Evolutionary conservation across 2,329 filamentous ascomycete genomes (phyloP), one percentile per base, ranked within the genome.

Genomic region (Monilinia laxa): DNA sequence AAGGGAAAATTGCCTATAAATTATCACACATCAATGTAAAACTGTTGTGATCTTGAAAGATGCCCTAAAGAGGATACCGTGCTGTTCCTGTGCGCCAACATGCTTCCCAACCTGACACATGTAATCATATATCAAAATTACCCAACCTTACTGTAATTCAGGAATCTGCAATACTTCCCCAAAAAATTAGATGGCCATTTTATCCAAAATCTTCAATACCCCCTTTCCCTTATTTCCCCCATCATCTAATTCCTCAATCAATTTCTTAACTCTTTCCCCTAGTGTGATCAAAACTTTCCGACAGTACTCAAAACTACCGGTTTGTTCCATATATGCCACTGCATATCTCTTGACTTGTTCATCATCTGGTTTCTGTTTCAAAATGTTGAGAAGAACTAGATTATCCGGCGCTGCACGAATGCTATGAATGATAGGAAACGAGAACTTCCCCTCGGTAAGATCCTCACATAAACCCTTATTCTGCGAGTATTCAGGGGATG

Each of bases 401-500:
- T 93, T 91, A 40, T 81, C 79, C 23, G 86, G 91, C 76, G 93
- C 86, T 68, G 89, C 81, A 68, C 91, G 90, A 72, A 98, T 96
- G 77, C 90, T 90, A 80, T 98, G 94, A 74, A 98, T 97, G 74
- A 98, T 89, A 52, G 93, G 93, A 77, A 97, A 97, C 35, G 90
- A 94, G 81, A 97, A 97, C 83, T 98, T 98, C 70, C 94, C 94
- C 80, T 98, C 95, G 0, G 93, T 97, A 73, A 98, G 80, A 79
- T 98, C 95, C 81, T 98, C 94, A 78, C 92, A 96, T 72, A 97
- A 85, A 60, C 94, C 95, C 81, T 98, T 98, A 78, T 96, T 94
- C 70, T 90, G 83, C 49, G 88, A 88, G 81, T 97, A 97, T 74
- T 88, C 83, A n/a, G 80, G 81, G 23, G 83, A 86, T 40, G 84